Percentiles rank a stretch among this genome's conserved stretches.
Conservation (phyloP, 164 flowering plant species). For the Amborella trichopoda region DNA sequence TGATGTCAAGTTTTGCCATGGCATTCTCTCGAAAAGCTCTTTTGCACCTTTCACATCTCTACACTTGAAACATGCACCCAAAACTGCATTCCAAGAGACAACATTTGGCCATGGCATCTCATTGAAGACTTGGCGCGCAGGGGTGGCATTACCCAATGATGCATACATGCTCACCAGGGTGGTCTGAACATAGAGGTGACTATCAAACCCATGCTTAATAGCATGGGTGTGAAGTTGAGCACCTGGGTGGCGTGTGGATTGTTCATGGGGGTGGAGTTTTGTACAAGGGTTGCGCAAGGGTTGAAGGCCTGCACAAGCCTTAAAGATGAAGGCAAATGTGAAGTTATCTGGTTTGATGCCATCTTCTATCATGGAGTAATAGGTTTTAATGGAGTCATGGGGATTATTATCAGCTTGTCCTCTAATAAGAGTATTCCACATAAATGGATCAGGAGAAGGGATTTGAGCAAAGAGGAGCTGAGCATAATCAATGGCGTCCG, state of each 20-base stretch:
- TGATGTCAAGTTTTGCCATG: constrained; percentile 9
- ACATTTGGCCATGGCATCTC: constrained; percentile 3
- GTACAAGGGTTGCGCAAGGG: constrained; percentile 2
- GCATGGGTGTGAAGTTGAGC: constrained; percentile 10
- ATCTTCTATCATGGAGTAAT: constrained; percentile 3
- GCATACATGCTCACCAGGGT: constrained; percentile 11
- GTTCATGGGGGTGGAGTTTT: too few species aligned
- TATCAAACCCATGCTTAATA: constrained; percentile 6
- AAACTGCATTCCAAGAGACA: constrained; percentile 15
- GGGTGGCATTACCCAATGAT: constrained; percentile 3
- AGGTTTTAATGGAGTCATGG: constrained; percentile 3
- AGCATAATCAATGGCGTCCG: constrained; percentile 9
- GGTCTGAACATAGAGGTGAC: constrained; percentile 8
- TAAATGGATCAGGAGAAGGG: not conserved
- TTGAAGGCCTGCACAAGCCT: constrained; percentile 6
- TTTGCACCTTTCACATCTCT: constrained; percentile 10
- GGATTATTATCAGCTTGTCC: constrained; percentile 4
- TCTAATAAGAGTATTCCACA: constrained; percentile 9
- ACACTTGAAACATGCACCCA: constrained; percentile 5
- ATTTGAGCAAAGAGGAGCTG: constrained; percentile 1
- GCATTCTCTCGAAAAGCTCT: constrained; percentile 12
- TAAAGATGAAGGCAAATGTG: constrained; percentile 10
- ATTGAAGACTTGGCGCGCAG: constrained; percentile 5
- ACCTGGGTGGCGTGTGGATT: too few species aligned
- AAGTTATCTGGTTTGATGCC: constrained; percentile 10